A percentile compares a stretch with the other conserved stretches of the same genome.
These are phyloP conservation scores for Acanthochlamys bracteata DNA, from an alignment of 106 monocot species.

Conservation along the genomic window DNA sequence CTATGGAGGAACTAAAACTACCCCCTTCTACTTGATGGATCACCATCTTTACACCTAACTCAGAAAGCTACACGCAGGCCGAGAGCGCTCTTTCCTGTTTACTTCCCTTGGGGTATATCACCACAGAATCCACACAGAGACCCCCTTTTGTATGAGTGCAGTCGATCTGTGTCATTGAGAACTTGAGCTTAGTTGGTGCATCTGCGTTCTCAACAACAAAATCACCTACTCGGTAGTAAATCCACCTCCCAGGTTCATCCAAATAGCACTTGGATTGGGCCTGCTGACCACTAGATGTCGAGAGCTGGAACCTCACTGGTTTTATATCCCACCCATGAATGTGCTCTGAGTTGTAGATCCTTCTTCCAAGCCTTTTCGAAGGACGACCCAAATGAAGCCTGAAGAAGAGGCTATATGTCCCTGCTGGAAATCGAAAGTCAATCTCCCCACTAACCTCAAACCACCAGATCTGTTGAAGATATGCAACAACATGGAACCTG, in stretches of 20 bases:
- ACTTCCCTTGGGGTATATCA: slow-evolving; percentile 11
- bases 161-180: slow-evolving; percentile 19
- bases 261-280: slow-evolving; percentile 6
- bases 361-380: slow-evolving; percentile 3
- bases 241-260: slow-evolving; percentile 14
- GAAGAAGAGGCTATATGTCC: slow-evolving; percentile 14
- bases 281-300: slow-evolving; percentile 15
- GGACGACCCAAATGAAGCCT: slow-evolving; percentile 15
- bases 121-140: slow-evolving; percentile 13
- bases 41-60: neutral
- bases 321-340: slow-evolving; percentile 18
- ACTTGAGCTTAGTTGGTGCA: slow-evolving; percentile 5
- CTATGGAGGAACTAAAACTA: slow-evolving; percentile 3
- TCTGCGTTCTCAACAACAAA: slow-evolving; percentile 4
- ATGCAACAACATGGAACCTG: slow-evolving; percentile 12
- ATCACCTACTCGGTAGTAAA: slow-evolving; percentile 6
- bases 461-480: slow-evolving; percentile 21
- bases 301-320: slow-evolving; percentile 13
- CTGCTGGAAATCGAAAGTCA: slow-evolving; percentile 9
- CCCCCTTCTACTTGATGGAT: neutral
- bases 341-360: slow-evolving; percentile 8
- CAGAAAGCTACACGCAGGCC: neutral
- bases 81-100: neutral
- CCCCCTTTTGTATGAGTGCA: slow-evolving; percentile 21
- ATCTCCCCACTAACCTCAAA: slow-evolving; percentile 14